Base-by-base conservation (phyloP, 768 basidiomycete species). In the Scleroderma citrinum region DNA sequence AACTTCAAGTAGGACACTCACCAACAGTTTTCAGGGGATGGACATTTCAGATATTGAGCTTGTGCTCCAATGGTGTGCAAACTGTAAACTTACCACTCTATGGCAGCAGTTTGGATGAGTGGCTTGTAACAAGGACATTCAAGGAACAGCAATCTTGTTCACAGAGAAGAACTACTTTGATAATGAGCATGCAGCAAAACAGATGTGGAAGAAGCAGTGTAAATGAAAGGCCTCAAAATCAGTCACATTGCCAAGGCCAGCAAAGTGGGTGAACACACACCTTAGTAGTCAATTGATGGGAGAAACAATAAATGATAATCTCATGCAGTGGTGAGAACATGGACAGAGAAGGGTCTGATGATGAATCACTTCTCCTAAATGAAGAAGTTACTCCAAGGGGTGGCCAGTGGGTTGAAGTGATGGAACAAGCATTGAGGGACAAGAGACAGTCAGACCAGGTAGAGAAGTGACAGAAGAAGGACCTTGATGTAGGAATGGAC, bases 21-120 rank as follows among this genome's bases (percentile, higher is more conserved):
- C 38, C 35, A 29, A 44, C n/a, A n/a, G n/a, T n/a, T n/a, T n/a
- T n/a, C n/a, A 72, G 72, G 69, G 71, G 2, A 58, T 74, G 41
- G 67, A 73, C 36, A 16, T 71, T 1, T 48, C 67, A 0, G 61
- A 65, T 43, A 65, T 74, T 13, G 26, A 52, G 8, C 44, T 72
- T 12, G 62, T 73, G 10, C 56, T 71, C 2, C 72, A 72, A 38
- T 73, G 59, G 58, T 42, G 49, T 31, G 64, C 56, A 0, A 59
- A 59, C 5, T 64, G 60, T 44, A 47, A 52, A 17, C 29, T 70
- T 1, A 4, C 32, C 10, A 61, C 59, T 0, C 48, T 71, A 2
- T 66, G 63, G 67, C 69, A 73, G 46, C 52, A 63, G 1, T 61
- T 69, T 47, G 71, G 71, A 0, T 58, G 60, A 14, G 69, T 52